Base-by-base conservation (phyloP, 306 rosid genomes). In the Quercus agrifolia region DNA sequence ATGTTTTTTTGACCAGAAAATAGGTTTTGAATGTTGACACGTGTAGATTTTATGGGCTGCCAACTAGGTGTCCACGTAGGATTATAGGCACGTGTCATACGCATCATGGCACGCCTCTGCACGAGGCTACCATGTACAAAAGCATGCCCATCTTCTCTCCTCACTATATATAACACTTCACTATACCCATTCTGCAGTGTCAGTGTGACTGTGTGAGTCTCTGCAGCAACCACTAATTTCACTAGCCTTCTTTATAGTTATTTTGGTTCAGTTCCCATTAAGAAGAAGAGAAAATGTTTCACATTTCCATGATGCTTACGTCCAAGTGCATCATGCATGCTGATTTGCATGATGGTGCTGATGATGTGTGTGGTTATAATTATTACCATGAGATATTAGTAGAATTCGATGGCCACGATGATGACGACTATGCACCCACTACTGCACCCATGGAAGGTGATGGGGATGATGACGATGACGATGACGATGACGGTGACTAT, bases 371-470 rank as follows among this genome's bases (percentile, higher is more conserved):
- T 31, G 30, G 35, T 61, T 55, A 68, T 54, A 15, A 46, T 67
- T 17, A 23, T 73, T 12, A n/a, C 33, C 62, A 30, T 2, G 31
- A 23, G 1, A 25, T 23, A 19, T 59, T 61, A 9, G 31, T 73
- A 19, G 66, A 73, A 5, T 76, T 70, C 13, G 70, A 71, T 18
- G 75, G 52, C 2, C 78, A 83, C 46, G 73, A 79, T 3, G 76
- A 70, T 19, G 71, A 63, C 1, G 51, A 78, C 20, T 63, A 63
- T 73, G 78, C 83, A 63, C 69, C 51, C 2, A 74, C 78, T 4
- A 68, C 74, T 12, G 74, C 78, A 5, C 63, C 51, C 21, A 73
- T 52, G 44, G 74, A 79, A 33, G 79, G 75, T 14, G 79, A 67
- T 19, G 72, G 46, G 4, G 72, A 67, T 4, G 71, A 67, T 1